phyloP scores from a whole-genome alignment of 768 basidiomycete genomes.

The Termitomyces sp. region DNA sequence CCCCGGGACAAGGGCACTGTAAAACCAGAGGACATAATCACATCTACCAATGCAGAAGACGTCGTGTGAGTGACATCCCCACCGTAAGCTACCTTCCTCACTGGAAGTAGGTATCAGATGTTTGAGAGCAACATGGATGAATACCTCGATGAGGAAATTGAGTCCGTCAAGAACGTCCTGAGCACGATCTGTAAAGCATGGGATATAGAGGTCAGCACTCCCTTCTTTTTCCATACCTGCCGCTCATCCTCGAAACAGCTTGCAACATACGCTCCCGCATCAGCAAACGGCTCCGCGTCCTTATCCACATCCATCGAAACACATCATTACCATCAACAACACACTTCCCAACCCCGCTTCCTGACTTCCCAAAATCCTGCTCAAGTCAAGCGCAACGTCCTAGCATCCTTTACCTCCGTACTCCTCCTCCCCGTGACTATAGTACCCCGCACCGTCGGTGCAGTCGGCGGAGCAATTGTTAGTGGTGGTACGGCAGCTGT shows the following conservation, averaged over 20 bases:
- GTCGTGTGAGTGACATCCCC: conserved; percentile 55
- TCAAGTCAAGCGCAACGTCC: conserved; percentile 85
- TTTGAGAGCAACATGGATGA: conserved; percentile 98
- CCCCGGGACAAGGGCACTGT: conserved; percentile 1
- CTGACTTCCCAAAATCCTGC: conserved; percentile 85
- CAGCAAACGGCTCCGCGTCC: not conserved
- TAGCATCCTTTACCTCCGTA: conserved; percentile 87
- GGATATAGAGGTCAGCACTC: conserved; percentile 54
- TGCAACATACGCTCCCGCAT: conserved; percentile 8
- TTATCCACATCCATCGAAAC: conserved; percentile 2
- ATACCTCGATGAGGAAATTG: conserved; percentile 92
- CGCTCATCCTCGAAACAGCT: conserved; percentile 5
- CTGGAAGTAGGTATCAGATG: conserved; percentile 70
- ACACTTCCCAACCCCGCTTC: conserved; percentile 49
- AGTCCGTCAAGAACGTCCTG: conserved; percentile 68
- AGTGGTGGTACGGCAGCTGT: conserved; percentile 75
- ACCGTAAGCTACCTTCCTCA: conserved; percentile 1
- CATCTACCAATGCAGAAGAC: conserved; percentile 55
- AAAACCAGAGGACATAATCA: conserved; percentile 12
- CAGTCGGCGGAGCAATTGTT: conserved; percentile 58
- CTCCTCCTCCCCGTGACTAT: conserved; percentile 94
- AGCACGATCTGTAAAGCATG: conserved; percentile 74
- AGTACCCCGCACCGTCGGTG: conserved; percentile 77
- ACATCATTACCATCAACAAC: conserved; percentile 6
- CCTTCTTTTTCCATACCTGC: not conserved